Base-by-base conservation (phyloP, 805 yeast genomes). In the Ogataea zsoltii region DNA sequence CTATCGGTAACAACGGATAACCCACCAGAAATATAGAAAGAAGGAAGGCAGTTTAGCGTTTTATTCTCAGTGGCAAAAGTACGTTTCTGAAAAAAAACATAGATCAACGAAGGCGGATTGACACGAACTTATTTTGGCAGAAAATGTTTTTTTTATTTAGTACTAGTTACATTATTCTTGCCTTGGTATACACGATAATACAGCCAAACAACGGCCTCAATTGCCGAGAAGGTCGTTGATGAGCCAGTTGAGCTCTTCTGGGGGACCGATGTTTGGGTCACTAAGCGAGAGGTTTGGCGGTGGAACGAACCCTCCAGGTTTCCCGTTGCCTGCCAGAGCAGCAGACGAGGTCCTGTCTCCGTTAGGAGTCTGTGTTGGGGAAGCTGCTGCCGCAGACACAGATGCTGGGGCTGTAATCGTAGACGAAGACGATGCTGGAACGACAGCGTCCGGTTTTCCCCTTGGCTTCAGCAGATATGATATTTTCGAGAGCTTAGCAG, bases 181-280 rank as follows among this genome's bases (percentile, higher is more conserved):
- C 6, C n/a, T 21, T 5, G 25, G 5, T 6, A 6, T 32, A 21
- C 25, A 21, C 25, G 9, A 21, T 6, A 21, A 21, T 21, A 21
- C 25, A 21, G 7, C 25, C 5, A 21, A 9, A 21, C 7, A 21
- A 9, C 18, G 10, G 4, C 33, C 12, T 14, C 52, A 57, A 41
- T 53, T 58, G 17, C 56, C 52, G 19, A 82, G 64, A 42, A 85
- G 74, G 54, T 84, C 91, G 63, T 80, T 83, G 30, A 86, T 72
- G 42, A 85, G 67, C 87, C 88, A 80, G 53, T 81, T 79, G 50
- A 86, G 67, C 58, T 86, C 95, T 44, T 83, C 85, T 29, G 79
- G 76, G 0, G 82, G 72, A 7, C 67, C 67, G 3, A 62, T 45
- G n/a, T 51, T 48, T 3, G 58, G 58, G 44, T 58, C 62, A 18